Percentiles rank a stretch among this genome's conserved stretches.
These are phyloP conservation scores for Casaregolazyma lundiana DNA, from an alignment of 1,139 yeast species.

Conservation along the genomic window DNA sequence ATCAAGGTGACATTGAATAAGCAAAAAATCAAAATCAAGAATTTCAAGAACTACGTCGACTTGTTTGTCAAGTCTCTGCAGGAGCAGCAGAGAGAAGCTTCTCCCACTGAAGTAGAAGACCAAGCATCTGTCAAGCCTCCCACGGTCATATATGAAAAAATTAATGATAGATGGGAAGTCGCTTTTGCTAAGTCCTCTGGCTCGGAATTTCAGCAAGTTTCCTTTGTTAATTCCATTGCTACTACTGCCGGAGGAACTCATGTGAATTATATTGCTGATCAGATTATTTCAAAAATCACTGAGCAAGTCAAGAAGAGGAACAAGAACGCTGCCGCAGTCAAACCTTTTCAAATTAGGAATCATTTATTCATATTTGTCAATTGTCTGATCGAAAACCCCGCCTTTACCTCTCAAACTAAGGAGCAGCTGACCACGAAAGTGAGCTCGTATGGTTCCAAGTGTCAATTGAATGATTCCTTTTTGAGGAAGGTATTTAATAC, in stretches of 20 bases:
- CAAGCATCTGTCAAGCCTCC: conserved; percentile 42
- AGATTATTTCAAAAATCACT: conserved; percentile 69
- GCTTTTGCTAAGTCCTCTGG: conserved; percentile 95
- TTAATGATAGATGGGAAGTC: conserved; percentile 86
- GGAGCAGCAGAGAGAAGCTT: conserved; percentile 37
- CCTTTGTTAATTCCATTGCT: conserved; percentile 96
- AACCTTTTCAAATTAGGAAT: conserved; percentile 83
- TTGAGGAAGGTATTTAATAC: conserved; percentile 70
- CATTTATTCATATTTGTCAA: conserved; percentile 88
- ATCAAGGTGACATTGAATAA: conserved; percentile 78
- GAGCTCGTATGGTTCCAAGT: conserved; percentile 83
- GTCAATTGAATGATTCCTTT: conserved; percentile 69
- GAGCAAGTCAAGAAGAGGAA: conserved; percentile 71
- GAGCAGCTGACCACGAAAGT: conserved; percentile 90
- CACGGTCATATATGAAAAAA: conserved; percentile 72
- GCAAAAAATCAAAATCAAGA: conserved; percentile 59
- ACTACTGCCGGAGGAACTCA: conserved; percentile 98
- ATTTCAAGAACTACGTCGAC: conserved; percentile 84
- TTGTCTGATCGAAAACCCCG: conserved; percentile 92
- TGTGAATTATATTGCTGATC: conserved; percentile 80
- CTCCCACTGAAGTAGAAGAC: conserved; percentile 28
- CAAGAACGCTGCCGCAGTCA: conserved; percentile 61
- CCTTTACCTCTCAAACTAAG: conserved; percentile 95
- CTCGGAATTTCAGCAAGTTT: conserved; percentile 75
- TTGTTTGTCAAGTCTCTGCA: conserved; percentile 76